Conservation (phyloP, 495 filamentous ascomycete genomes). For the Neurospora sublineolata region DNA sequence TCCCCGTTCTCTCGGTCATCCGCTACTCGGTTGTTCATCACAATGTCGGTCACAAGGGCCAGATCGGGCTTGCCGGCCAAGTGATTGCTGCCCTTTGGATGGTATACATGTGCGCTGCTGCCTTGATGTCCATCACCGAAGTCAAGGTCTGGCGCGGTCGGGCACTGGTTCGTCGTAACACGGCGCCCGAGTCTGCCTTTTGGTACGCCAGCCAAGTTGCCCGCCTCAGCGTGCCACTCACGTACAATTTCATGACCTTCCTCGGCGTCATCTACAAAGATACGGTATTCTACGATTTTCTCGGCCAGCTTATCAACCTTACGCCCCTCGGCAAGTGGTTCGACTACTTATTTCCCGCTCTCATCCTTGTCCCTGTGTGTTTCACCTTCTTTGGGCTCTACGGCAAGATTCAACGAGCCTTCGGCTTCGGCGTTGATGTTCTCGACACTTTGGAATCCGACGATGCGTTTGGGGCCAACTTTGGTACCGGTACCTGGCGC, state of each 20-base stretch:
- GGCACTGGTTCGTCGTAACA: conserved; percentile 79
- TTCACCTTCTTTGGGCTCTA: conserved; percentile 83
- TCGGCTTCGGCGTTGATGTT: conserved; percentile 67
- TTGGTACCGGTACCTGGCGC: conserved; percentile 76
- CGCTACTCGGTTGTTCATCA: conserved; percentile 77
- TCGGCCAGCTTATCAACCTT: conserved; percentile 73
- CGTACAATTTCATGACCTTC: conserved; percentile 93
- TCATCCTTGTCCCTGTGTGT: conserved; percentile 72
- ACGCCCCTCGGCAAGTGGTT: conserved; percentile 78
- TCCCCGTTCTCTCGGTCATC: conserved; percentile 69
- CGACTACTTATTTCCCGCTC: conserved; percentile 73
- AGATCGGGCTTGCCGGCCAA: conserved; percentile 75
- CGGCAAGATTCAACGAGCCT: conserved; percentile 58
- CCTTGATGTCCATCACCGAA: conserved; percentile 72
- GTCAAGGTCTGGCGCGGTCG: conserved; percentile 93
- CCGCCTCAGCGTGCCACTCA: conserved; percentile 77
- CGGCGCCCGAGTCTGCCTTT: conserved; percentile 80
- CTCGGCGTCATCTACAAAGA: conserved; percentile 54
- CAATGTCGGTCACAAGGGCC: conserved; percentile 47
- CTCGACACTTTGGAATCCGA: conserved; percentile 60
- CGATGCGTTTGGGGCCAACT: conserved; percentile 49
- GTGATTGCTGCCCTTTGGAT: conserved; percentile 78
- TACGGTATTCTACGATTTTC: conserved; percentile 78
- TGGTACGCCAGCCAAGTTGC: conserved; percentile 92
- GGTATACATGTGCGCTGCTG: conserved; percentile 77